Evolutionary conservation across 1,139 yeast genomes (phyloP).

Genomic region (Saccharomycopsis hybrid): DNA sequence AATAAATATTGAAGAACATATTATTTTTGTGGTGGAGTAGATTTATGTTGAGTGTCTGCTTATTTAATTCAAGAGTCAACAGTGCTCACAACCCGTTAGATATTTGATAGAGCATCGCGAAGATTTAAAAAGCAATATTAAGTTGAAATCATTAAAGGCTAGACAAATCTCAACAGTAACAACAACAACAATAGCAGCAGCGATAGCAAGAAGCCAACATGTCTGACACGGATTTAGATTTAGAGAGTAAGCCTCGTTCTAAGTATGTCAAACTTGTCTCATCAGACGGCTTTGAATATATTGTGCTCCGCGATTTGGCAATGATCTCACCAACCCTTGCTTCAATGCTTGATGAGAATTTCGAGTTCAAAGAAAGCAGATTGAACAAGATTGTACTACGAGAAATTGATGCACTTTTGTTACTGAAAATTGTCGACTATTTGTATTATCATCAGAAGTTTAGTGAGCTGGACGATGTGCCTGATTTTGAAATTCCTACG

Average conservation of each 20-base stretch:
- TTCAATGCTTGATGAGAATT: constrained; percentile 48
- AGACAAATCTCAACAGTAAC: too few relatives aligned
- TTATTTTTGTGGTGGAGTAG: too few relatives aligned
- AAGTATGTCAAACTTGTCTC: constrained; percentile 65
- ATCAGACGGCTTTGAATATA: constrained; percentile 61
- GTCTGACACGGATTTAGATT: neutral
- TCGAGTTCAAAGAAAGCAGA: constrained; percentile 43
- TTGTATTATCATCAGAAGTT: constrained; percentile 71
- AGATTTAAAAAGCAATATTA: too few relatives aligned
- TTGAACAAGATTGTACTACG: constrained; percentile 41
- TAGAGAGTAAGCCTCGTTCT: neutral
- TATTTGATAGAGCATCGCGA: too few relatives aligned
- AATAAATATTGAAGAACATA: too few relatives aligned
- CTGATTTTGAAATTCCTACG: constrained; percentile 87
- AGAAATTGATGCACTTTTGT: constrained; percentile 66
- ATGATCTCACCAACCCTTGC: constrained; percentile 74
- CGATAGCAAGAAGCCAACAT: too few relatives aligned
- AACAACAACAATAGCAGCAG: too few relatives aligned
- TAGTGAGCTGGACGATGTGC: constrained; percentile 56
- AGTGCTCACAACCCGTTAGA: too few relatives aligned
- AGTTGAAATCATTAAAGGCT: too few relatives aligned
- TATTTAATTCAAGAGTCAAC: too few relatives aligned
- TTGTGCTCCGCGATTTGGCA: constrained; percentile 72
- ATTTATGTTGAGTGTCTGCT: too few relatives aligned
- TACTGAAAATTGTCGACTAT: constrained; percentile 83